Conservation (phyloP, 2,329 filamentous ascomycete genomes). For the Ophiocordyceps camponoti-saundersi region DNA sequence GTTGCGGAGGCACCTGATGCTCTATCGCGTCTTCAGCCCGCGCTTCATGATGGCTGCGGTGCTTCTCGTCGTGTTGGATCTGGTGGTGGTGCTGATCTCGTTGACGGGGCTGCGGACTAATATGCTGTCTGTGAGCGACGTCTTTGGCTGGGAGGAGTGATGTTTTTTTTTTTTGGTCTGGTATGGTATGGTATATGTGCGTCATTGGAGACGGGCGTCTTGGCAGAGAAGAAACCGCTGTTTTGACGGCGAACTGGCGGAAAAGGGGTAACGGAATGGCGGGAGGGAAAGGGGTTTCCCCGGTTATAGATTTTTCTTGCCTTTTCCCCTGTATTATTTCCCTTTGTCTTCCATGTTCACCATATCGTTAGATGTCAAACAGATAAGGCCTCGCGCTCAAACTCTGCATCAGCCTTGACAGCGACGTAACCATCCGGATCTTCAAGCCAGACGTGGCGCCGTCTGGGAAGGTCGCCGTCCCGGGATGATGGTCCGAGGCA, state of each 20-base stretch:
- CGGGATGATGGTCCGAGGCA: constrained; percentile 33
- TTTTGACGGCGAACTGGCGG: background rate
- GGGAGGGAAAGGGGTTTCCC: background rate
- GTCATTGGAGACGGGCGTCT: background rate
- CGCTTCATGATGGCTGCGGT: constrained; percentile 71
- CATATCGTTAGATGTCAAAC: background rate
- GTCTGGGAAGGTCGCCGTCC: constrained; percentile 8
- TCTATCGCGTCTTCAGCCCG: constrained; percentile 86
- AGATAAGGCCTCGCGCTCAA: constrained; percentile 2
- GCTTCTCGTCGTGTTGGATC: constrained; percentile 58
- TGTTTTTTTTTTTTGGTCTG: background rate
- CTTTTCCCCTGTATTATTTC: background rate
- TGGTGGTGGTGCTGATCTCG: constrained; percentile 55
- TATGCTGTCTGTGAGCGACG: constrained; percentile 61
- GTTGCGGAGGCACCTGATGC: constrained; percentile 82
- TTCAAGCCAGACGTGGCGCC: constrained; percentile 50
- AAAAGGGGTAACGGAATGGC: background rate
- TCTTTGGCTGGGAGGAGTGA: constrained; percentile 65
- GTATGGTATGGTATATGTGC: background rate
- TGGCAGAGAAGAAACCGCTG: too few relatives aligned
- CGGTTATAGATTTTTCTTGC: background rate
- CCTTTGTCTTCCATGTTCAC: background rate
- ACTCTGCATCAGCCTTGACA: constrained; percentile 35
- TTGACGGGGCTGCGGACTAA: constrained; percentile 61
- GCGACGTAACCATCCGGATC: constrained; percentile 42